Evolutionary conservation across 2,329 filamentous ascomycete genomes (phyloP).

Genomic region (Aspergillus aculeatinus): DNA sequence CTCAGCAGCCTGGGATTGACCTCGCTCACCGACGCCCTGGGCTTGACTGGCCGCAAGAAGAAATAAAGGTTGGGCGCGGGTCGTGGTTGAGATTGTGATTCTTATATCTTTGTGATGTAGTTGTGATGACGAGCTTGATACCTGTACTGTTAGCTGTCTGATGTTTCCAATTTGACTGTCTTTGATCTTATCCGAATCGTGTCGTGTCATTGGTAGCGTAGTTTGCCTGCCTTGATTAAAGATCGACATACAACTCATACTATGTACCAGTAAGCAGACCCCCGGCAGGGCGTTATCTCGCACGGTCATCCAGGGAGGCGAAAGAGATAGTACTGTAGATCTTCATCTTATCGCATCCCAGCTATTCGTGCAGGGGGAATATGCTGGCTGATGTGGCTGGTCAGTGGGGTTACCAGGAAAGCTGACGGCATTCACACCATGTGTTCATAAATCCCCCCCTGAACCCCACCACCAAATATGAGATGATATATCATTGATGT

Average conservation of each 20-base stretch:
- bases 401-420: too few species aligned
- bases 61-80: slow-evolving; percentile 25
- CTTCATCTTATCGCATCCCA: background rate
- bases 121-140: background rate
- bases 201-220: too few species aligned
- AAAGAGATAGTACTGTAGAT: too few species aligned
- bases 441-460: too few species aligned
- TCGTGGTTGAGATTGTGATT: background rate
- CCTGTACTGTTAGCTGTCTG: background rate
- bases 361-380: background rate
- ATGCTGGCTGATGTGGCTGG: too few species aligned
- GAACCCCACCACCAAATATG: too few species aligned
- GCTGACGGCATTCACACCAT: too few species aligned
- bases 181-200: background rate
- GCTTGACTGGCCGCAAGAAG: slow-evolving; percentile 50
- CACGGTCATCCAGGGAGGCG: too few species aligned
- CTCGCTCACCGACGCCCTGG: slow-evolving; percentile 40
- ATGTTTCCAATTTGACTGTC: background rate
- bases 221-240: background rate
- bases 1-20: slow-evolving; percentile 54
- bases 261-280: too few species aligned
- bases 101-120: background rate
- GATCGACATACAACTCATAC: background rate
- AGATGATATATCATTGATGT: too few species aligned
- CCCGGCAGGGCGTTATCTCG: too few species aligned